Conservation (phyloP, 1,139 yeast species). For the Geotrichum carabidarum region DNA sequence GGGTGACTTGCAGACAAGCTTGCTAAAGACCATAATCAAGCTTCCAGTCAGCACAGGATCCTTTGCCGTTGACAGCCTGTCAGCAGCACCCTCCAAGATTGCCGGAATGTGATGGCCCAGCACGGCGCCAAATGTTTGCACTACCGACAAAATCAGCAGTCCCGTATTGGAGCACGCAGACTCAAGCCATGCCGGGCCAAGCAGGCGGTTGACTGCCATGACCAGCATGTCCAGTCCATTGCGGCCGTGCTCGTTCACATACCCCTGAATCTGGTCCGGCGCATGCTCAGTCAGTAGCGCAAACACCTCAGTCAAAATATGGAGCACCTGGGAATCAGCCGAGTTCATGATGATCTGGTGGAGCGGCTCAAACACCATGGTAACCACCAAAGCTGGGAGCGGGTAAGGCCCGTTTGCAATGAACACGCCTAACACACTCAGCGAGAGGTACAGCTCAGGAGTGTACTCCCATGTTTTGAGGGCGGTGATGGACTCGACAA, state of each 20-base stretch:
- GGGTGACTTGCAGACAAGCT: slow-evolving; percentile 59
- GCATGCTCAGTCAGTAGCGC: slow-evolving; percentile 55
- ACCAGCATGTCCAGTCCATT: slow-evolving; percentile 47
- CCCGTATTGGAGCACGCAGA: slow-evolving; percentile 68
- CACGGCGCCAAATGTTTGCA: slow-evolving; percentile 51
- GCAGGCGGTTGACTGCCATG: slow-evolving; percentile 36
- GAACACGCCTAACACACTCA: slow-evolving; percentile 63
- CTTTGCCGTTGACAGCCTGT: slow-evolving; percentile 59
- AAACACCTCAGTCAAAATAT: slow-evolving; percentile 70
- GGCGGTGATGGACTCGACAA: slow-evolving; percentile 39
- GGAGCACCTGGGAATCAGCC: slow-evolving; percentile 70
- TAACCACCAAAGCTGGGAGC: slow-evolving; percentile 48
- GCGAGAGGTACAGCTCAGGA: slow-evolving; percentile 56
- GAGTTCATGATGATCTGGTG: slow-evolving; percentile 50
- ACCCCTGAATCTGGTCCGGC: slow-evolving; percentile 43
- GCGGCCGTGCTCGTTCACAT: slow-evolving; percentile 37
- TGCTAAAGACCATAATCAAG: slow-evolving; percentile 68
- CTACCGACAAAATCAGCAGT: slow-evolving; percentile 41
- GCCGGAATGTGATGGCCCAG: slow-evolving; percentile 53
- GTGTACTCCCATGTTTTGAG: slow-evolving; percentile 30
- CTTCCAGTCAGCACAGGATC: slow-evolving; percentile 72
- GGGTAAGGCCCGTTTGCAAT: slow-evolving; percentile 45
- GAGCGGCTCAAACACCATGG: slow-evolving; percentile 49
- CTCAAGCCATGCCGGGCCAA: slow-evolving; percentile 68
- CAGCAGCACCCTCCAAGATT: slow-evolving; percentile 67